Evolutionary conservation across 2,329 filamentous ascomycete genomes (phyloP).

Genomic region (Tolypocladium guangdongense): DNA sequence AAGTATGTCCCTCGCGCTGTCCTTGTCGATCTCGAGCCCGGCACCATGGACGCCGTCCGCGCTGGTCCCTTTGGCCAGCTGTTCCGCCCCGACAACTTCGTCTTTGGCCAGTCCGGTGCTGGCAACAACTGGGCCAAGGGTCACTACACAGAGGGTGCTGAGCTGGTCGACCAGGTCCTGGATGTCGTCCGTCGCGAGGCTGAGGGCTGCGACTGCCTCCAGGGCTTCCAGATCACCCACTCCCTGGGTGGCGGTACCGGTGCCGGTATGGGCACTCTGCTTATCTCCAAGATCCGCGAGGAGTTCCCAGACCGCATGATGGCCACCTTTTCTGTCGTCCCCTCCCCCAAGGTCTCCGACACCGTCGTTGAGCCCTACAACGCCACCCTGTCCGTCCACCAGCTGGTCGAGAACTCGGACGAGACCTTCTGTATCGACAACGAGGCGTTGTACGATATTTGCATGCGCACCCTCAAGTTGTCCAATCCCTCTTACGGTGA

Average conservation of each 20-base stretch:
- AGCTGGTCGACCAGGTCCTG: constrained; percentile 95
- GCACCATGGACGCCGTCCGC: constrained; percentile 99
- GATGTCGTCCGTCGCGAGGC: constrained; percentile 98
- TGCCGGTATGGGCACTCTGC: constrained; percentile 98
- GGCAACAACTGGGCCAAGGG: constrained; percentile 99
- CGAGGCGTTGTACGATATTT: constrained; percentile 99
- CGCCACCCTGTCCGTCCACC: constrained; percentile 95
- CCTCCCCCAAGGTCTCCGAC: constrained; percentile 98
- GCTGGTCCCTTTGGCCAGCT: constrained; percentile 97
- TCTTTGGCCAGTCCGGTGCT: constrained; percentile 98
- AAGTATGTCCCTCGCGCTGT: constrained; percentile 99
- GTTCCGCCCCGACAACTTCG: constrained; percentile 99
- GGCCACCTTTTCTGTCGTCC: constrained; percentile 98
- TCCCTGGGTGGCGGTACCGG: constrained; percentile 99
- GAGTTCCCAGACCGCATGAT: constrained; percentile 99
- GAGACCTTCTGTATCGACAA: constrained; percentile 99
- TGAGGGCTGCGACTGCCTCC: constrained; percentile 97
- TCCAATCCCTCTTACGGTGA: constrained; percentile 97
- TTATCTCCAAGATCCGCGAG: constrained; percentile 99
- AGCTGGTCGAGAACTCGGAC: constrained; percentile 99
- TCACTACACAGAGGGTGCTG: constrained; percentile 99
- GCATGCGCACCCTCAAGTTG: constrained; percentile 99
- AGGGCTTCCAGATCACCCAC: constrained; percentile 99
- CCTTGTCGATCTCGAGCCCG: constrained; percentile 97
- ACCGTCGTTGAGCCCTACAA: constrained; percentile 99